Base-by-base conservation (phyloP, 2,329 filamentous ascomycete genomes). In the Endoconidiophora laricicola region DNA sequence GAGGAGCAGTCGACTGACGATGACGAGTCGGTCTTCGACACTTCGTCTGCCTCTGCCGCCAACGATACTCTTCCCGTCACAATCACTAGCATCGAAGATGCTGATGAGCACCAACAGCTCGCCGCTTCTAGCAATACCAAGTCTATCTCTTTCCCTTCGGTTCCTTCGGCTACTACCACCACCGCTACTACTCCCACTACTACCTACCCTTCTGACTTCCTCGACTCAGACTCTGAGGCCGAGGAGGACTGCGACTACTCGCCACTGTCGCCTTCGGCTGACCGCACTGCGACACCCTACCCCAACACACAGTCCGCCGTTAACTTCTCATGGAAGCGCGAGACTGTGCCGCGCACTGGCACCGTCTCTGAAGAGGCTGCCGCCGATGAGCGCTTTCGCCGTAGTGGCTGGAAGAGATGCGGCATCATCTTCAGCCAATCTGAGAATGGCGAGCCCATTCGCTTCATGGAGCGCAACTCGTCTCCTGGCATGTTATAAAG, bases 391-490 rank as follows among this genome's bases (percentile, higher is more conserved):
- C 55, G 55, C 6, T 50, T 58, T 41, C 57, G 57, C 53, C 56
- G 57, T 14, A 55, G 56, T n/a, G 57, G 56, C 12, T 58, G 57
- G 57, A 58, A 58, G 55, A 51, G 57, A 42, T 52, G 56, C 12
- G 57, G 56, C 37, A 57, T 58, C 29, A 55, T 58, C 48, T 58
- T 58, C 41, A 47, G 54, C 45, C 49, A 55, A 45, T n/a, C 26
- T 12, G 48, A 52, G 4, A 52, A 46, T 29, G 41, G 23, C 29
- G 39, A 47, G 37, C 37, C 42, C 9, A 20, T 52, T 20, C 48
- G 54, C 16, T 50, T 52, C 9, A 49, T 55, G 20, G 55, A 56
- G 41, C 52, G 54, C 37, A 49, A 52, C 40, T 51, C 57, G 44
- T 57, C 48, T 18, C 49, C 49, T 29, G 41, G 40, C 39, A 38